Evolutionary conservation across 208 protist genomes (phyloP).

Genomic region (Leishmania major): DNA sequence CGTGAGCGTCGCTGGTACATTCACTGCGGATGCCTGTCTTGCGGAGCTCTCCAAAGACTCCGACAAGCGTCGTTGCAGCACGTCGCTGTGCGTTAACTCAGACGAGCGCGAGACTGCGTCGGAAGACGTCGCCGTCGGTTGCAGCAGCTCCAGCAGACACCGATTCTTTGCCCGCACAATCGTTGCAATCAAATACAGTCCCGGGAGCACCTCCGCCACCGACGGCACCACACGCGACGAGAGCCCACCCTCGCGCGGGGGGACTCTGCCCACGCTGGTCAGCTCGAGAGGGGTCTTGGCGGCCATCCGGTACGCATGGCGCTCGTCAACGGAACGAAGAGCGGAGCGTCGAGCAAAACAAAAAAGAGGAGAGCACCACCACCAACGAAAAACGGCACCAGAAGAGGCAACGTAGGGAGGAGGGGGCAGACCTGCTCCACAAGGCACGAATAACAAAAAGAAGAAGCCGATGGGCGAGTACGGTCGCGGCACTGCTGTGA

Average conservation of each 20-base stretch:
- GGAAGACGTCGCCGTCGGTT: conserved; percentile 9
- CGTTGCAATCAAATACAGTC: conserved; percentile 62
- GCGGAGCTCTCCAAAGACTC: not conserved
- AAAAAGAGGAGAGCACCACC: not conserved
- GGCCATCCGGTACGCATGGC: not conserved
- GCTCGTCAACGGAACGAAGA: not conserved
- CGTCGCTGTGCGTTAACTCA: not conserved
- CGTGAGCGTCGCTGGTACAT: conserved; percentile 22
- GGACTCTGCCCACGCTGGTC: conserved; percentile 14
- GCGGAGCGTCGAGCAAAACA: not conserved
- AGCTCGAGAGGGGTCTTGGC: conserved; percentile 22
- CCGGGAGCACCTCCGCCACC: conserved; percentile 51
- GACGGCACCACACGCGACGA: conserved; percentile 7
- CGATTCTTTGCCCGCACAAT: conserved; percentile 45
- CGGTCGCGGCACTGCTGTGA: not conserved
- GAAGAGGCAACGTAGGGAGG: not conserved
- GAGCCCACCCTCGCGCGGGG: conserved; percentile 13
- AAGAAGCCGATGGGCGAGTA: not conserved
- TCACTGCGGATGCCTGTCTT: not conserved
- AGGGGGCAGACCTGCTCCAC: not conserved
- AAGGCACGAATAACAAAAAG: not conserved
- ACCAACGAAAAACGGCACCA: not conserved
- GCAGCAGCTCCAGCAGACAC: conserved; percentile 61
- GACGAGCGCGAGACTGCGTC: not conserved
- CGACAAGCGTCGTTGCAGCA: conserved; percentile 3